Percentiles rank a stretch among this genome's conserved stretches.
Evolutionary conservation across 1,284 basidiomycete species (phyloP).

Genomic region (Irpex lacteus): DNA sequence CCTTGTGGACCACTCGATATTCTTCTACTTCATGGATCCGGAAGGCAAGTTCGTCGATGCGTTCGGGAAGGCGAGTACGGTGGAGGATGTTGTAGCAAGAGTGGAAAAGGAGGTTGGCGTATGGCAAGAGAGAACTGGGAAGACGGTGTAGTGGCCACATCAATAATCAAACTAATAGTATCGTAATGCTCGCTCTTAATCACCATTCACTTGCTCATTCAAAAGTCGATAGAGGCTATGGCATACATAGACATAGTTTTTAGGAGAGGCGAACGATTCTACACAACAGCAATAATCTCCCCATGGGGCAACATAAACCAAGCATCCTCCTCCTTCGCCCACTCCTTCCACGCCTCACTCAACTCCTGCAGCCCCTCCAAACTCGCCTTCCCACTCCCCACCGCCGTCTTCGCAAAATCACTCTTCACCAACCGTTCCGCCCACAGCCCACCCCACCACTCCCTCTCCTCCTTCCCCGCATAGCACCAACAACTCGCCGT

Average conservation of each 20-base stretch:
- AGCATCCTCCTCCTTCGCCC: slow-evolving; percentile 32
- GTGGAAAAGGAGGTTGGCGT: slow-evolving; percentile 56
- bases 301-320: slow-evolving; percentile 34
- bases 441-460: slow-evolving; percentile 34
- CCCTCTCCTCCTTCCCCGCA: slow-evolving; percentile 31
- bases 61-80: slow-evolving; percentile 83
- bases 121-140: slow-evolving; percentile 47
- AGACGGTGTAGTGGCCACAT: slow-evolving; percentile 27
- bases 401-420: slow-evolving; percentile 26
- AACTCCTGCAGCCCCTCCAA: slow-evolving; percentile 25
- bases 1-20: slow-evolving; percentile 95
- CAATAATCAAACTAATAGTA: too few species aligned
- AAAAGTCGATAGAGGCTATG: too few species aligned
- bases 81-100: slow-evolving; percentile 67
- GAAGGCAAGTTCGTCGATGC: slow-evolving; percentile 94
- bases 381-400: slow-evolving; percentile 27
- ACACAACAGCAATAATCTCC: slow-evolving; percentile 24
- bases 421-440: slow-evolving; percentile 33
- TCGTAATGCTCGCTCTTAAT: too few species aligned
- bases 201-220: too few species aligned
- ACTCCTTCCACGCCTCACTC: slow-evolving; percentile 27
- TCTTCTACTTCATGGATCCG: slow-evolving; percentile 99
- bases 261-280: too few species aligned
- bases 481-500: slow-evolving; percentile 34
- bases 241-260: too few species aligned